Conservation (phyloP, 495 filamentous ascomycete genomes). For the Sordaria brevicollis region DNA sequence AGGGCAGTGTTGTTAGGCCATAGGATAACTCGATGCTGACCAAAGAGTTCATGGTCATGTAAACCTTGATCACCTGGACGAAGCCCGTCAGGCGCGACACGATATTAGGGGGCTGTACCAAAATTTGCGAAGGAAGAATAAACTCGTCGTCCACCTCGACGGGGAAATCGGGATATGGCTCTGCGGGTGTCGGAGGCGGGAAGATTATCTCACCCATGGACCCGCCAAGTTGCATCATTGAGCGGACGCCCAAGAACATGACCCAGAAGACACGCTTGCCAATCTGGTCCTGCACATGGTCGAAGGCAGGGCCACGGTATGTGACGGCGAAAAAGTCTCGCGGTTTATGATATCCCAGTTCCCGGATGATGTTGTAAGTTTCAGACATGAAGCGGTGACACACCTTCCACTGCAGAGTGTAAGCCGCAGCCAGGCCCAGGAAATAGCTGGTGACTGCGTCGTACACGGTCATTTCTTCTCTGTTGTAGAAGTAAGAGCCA, state of each 20-base stretch:
- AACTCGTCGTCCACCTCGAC: conserved; percentile 71
- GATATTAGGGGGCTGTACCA: conserved; percentile 49
- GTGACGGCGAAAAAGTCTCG: conserved; percentile 24
- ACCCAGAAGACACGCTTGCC: conserved; percentile 72
- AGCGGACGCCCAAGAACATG: conserved; percentile 54
- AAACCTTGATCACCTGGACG: conserved; percentile 64
- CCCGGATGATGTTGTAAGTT: conserved; percentile 59
- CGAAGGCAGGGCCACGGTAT: conserved; percentile 32
- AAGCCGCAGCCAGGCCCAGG: conserved; percentile 56
- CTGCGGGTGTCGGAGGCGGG: conserved; percentile 57
- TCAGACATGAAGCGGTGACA: conserved; percentile 64
- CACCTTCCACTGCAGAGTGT: conserved; percentile 56
- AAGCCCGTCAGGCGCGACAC: conserved; percentile 62
- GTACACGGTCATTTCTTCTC: conserved; percentile 56
- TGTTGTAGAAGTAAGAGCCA: conserved; percentile 56
- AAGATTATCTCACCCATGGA: conserved; percentile 53
- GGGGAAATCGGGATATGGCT: conserved; percentile 73
- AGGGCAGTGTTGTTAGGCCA: conserved; percentile 58
- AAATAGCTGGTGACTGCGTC: conserved; percentile 85
- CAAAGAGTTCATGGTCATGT: conserved; percentile 57
- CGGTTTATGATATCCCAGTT: conserved; percentile 50
- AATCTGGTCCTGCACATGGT: conserved; percentile 68
- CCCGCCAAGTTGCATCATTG: conserved; percentile 60
- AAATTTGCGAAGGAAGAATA: conserved; percentile 51
- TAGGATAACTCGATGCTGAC: conserved; percentile 63